A percentile compares a stretch with the other conserved stretches of the same genome.
Conservation (phyloP, 768 basidiomycete species). For the Pleurotus tuber-regium region DNA sequence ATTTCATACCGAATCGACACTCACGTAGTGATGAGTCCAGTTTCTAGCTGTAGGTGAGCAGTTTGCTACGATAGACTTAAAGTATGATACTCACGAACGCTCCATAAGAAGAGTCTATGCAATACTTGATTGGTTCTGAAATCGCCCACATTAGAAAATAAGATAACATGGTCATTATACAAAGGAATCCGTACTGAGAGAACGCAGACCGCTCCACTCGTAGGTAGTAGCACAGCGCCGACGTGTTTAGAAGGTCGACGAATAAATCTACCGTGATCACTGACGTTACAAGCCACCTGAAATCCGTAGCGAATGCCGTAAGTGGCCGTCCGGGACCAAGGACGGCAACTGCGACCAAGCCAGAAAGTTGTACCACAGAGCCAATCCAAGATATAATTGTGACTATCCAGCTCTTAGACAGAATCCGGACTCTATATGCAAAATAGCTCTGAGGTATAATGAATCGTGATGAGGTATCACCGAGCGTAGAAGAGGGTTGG, state of each 20-base stretch:
- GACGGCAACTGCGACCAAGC: neutral
- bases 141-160: neutral
- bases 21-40: neutral
- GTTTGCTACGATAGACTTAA: neutral
- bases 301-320: neutral
- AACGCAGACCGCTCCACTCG: neutral
- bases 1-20: neutral
- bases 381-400: neutral
- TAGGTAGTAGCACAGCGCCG: neutral
- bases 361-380: neutral
- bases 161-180: neutral
- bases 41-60: neutral
- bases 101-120: neutral
- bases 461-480: too few species aligned
- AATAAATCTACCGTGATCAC: neutral
- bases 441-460: neutral
- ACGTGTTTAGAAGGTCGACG: neutral
- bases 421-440: neutral
- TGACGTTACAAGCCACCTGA: neutral
- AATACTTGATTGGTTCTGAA: neutral
- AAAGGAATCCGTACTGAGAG: neutral
- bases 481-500: too few species aligned
- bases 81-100: neutral
- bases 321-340: neutral
- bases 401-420: neutral